These are phyloP conservation scores for Tricholoma hemisulphureum DNA, from an alignment of 768 basidiomycete species.

Conservation along the genomic window DNA sequence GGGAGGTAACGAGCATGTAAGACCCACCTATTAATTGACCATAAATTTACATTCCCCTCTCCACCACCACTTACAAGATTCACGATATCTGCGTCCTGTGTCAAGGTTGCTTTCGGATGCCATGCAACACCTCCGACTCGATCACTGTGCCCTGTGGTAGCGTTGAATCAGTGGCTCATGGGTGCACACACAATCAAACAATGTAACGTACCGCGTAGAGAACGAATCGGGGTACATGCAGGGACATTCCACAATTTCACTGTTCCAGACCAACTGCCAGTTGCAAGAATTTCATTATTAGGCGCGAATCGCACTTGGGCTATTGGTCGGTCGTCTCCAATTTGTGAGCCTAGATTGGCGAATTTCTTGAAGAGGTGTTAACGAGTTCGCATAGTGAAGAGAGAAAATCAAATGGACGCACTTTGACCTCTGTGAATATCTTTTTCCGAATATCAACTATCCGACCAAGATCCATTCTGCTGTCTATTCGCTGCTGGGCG, in stretches of 20 bases:
- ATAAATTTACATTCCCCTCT: conserved; percentile 82
- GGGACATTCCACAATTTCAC: conserved; percentile 97
- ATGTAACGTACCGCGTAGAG: conserved; percentile 60
- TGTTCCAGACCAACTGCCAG: conserved; percentile 94
- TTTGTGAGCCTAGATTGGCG: conserved; percentile 93
- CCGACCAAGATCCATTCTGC: conserved; percentile 79
- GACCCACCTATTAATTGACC: conserved; percentile 82
- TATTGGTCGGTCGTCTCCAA: conserved; percentile 94
- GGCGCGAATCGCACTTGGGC: conserved; percentile 94
- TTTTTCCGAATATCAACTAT: conserved; percentile 93
- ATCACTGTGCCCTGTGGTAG: conserved; percentile 72
- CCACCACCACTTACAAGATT: conserved; percentile 92
- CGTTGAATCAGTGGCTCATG: conserved; percentile 12
- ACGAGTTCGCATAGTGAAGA: not conserved
- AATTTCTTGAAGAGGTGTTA: conserved; percentile 58
- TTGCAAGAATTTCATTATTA: conserved; percentile 82
- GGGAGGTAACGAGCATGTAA: not conserved
- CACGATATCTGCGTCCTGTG: conserved; percentile 58
- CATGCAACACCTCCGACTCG: conserved; percentile 95
- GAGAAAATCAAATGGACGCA: conserved; percentile 31
- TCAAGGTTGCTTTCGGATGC: conserved; percentile 90
- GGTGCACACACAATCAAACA: not conserved
- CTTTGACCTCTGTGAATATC: conserved; percentile 87
- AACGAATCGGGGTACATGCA: conserved; percentile 73
- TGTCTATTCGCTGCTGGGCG: conserved; percentile 90